phyloP scores from a whole-genome alignment of 306 rosid genomes.

The Leucaena leucocephala region DNA sequence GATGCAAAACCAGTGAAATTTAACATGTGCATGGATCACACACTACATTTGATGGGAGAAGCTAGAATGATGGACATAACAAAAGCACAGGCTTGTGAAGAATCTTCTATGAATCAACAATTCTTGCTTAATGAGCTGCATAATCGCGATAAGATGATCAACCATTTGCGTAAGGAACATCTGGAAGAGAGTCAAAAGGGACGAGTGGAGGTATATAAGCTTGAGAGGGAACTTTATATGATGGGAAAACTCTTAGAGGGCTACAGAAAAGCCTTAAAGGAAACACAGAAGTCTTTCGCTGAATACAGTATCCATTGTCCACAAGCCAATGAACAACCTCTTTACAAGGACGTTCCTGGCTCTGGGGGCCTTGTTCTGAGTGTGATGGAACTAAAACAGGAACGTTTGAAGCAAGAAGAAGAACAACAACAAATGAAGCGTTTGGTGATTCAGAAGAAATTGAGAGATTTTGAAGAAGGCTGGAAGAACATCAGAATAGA shows the following conservation, averaged over 20 bases:
- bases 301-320: conserved; percentile 64
- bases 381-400: conserved; percentile 68
- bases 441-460: conserved; percentile 41
- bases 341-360: conserved; percentile 80
- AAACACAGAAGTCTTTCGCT: conserved; percentile 58
- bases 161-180: conserved; percentile 57
- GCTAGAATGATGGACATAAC: conserved; percentile 60
- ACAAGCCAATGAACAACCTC: conserved; percentile 72
- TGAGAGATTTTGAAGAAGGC: conserved; percentile 62
- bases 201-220: conserved; percentile 55
- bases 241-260: conserved; percentile 71
- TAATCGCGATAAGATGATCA: conserved; percentile 57
- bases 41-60: conserved; percentile 62
- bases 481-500: conserved; percentile 40
- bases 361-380: conserved; percentile 86
- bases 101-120: conserved; percentile 53
- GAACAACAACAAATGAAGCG: conserved; percentile 32
- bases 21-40: conserved; percentile 62
- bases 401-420: conserved; percentile 31
- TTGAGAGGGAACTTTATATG: conserved; percentile 68
- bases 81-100: conserved; percentile 65
- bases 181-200: conserved; percentile 67
- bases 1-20: conserved; percentile 54
- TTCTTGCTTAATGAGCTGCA: conserved; percentile 60
- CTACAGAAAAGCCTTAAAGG: conserved; percentile 76